Conservation (phyloP, 1,284 basidiomycete genomes). For the Mycosarcoma maydis region DNA sequence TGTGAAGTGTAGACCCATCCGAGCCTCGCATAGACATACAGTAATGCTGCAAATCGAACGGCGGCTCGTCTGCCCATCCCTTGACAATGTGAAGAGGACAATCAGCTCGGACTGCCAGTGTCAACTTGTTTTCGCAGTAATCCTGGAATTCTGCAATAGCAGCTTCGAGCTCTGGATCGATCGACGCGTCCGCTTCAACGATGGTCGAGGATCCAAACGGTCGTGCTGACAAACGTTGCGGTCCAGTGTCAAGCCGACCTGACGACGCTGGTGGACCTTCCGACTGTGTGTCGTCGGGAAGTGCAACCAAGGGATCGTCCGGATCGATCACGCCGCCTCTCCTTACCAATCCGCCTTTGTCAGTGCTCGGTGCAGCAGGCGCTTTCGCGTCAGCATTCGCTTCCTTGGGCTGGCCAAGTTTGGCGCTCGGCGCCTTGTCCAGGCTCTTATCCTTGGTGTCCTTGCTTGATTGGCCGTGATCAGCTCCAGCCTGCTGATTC, state of each 20-base stretch:
- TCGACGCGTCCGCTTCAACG: not conserved
- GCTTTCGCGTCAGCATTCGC: too few species aligned
- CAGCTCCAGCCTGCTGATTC: too few species aligned
- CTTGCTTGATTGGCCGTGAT: not conserved
- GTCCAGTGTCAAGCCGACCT: too few species aligned
- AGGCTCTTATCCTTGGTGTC: too few species aligned
- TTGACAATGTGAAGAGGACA: constrained; percentile 34
- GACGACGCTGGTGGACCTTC: too few species aligned
- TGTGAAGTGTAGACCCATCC: constrained; percentile 15
- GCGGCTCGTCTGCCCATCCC: constrained; percentile 37
- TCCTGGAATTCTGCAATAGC: constrained; percentile 42
- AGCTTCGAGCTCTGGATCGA: constrained; percentile 18
- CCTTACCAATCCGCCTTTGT: not conserved
- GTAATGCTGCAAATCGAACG: constrained; percentile 38
- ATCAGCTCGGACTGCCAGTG: constrained; percentile 34
- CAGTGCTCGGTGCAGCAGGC: too few species aligned
- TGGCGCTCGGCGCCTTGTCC: not conserved
- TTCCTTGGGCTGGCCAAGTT: not conserved
- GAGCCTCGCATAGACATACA: constrained; percentile 17
- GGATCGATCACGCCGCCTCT: not conserved
- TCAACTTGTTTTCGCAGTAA: constrained; percentile 46
- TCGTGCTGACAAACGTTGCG: not conserved
- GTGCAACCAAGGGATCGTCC: not conserved
- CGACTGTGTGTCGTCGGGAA: too few species aligned
- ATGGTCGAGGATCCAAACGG: not conserved